phyloP scores from a whole-genome alignment of 2,329 filamentous ascomycete species.

The Curvularia sp. region DNA sequence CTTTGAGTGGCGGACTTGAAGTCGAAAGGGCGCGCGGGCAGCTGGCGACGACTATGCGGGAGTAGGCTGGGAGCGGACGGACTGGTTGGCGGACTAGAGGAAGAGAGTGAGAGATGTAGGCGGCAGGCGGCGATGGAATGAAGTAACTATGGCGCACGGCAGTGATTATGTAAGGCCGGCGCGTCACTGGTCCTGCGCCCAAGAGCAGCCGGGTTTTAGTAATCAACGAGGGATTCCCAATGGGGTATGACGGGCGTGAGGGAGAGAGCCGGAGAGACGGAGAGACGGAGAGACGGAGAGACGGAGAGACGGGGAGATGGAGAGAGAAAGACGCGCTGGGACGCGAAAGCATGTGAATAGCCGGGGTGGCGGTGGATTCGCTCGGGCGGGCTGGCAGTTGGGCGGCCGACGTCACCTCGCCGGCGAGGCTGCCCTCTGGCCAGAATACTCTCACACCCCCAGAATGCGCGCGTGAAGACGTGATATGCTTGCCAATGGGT shows the following conservation, averaged over 20 bases:
- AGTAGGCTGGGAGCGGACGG: background rate
- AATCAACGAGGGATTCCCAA: background rate
- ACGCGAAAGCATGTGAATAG: conserved; percentile 36
- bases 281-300: no score
- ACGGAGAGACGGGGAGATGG: no score
- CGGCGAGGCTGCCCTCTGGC: conserved; percentile 15
- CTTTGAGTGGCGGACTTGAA: conserved; percentile 40
- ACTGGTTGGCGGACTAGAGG: background rate
- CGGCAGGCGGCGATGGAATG: background rate
- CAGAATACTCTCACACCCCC: conserved; percentile 8
- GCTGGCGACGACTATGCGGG: background rate
- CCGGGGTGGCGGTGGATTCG: conserved; percentile 4
- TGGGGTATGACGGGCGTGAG: background rate
- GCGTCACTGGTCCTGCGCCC: background rate
- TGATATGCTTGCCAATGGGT: conserved; percentile 71
- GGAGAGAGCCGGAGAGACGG: background rate
- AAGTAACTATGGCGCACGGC: background rate
- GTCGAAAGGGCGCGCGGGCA: background rate
- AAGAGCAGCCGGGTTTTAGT: background rate
- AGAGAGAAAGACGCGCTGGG: conserved; percentile 2
- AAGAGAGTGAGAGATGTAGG: background rate
- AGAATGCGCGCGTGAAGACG: conserved; percentile 34
- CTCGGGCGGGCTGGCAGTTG: conserved; percentile 17
- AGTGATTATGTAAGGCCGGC: conserved; percentile 4
- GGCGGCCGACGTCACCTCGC: conserved; percentile 30